Percentiles rank a stretch among this genome's conserved stretches.
These are phyloP conservation scores for Infundibulicybe gibba DNA, from an alignment of 768 basidiomycete species.

Conservation along the genomic window DNA sequence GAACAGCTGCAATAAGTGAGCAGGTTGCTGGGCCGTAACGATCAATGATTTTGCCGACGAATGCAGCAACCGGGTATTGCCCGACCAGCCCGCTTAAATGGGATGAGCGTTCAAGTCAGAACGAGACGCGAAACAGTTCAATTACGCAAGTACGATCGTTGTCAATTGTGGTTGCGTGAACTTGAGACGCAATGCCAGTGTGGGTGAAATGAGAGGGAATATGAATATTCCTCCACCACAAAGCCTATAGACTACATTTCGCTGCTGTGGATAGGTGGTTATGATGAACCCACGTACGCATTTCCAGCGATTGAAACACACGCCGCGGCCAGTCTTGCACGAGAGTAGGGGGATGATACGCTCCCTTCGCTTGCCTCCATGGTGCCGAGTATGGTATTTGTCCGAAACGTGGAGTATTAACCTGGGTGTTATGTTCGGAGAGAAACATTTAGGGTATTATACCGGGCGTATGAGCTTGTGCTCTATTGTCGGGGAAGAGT, in stretches of 20 bases:
- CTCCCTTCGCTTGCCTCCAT: too few relatives aligned
- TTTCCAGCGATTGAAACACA: conserved; percentile 61
- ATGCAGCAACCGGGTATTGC: conserved; percentile 72
- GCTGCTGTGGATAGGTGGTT: neutral
- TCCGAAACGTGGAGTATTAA: too few relatives aligned
- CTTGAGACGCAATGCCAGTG: conserved; percentile 53
- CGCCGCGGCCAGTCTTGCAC: conserved; percentile 9
- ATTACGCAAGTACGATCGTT: conserved; percentile 74
- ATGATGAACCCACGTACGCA: conserved; percentile 42
- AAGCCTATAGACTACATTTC: conserved; percentile 36
- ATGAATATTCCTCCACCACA: conserved; percentile 79
- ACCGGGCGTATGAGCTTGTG: too few relatives aligned
- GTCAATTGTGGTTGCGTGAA: conserved; percentile 76
- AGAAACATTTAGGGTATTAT: too few relatives aligned
- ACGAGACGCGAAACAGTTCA: neutral
- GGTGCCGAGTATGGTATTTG: too few relatives aligned
- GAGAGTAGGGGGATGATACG: too few relatives aligned
- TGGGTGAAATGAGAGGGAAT: conserved; percentile 72
- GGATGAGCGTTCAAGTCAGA: conserved; percentile 1
- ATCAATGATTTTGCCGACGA: conserved; percentile 71
- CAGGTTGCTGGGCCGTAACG: conserved; percentile 62
- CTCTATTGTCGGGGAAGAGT: too few relatives aligned
- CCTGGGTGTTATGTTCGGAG: too few relatives aligned
- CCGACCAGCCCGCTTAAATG: conserved; percentile 69
- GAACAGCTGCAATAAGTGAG: conserved; percentile 56